Evolutionary conservation across 2,329 filamentous ascomycete species (phyloP).

Genomic region (Pseudogymnoascus sp.): DNA sequence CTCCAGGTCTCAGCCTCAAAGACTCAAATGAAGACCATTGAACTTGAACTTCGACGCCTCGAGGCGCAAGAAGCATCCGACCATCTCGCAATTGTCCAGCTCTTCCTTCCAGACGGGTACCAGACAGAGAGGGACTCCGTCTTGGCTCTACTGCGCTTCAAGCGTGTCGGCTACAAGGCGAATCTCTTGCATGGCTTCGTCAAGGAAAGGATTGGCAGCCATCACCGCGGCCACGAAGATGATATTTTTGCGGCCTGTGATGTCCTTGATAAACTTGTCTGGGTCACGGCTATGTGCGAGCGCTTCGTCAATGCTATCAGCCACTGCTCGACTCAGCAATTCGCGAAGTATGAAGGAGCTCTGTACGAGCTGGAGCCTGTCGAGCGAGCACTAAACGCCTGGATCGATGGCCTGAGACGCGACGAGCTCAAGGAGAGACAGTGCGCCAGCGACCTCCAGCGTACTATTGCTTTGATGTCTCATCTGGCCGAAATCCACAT

Average conservation of each 20-base stretch:
- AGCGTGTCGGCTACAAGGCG: constrained; percentile 81
- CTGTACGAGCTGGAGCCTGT: constrained; percentile 85
- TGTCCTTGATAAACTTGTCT: constrained; percentile 75
- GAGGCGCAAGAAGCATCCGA: constrained; percentile 84
- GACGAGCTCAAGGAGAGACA: constrained; percentile 82
- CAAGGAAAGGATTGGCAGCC: constrained; percentile 65
- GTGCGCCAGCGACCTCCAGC: constrained; percentile 71
- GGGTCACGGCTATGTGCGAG: constrained; percentile 75
- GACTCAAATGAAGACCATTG: constrained; percentile 88
- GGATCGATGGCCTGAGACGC: constrained; percentile 74
- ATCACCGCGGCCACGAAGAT: constrained; percentile 62
- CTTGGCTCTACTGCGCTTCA: constrained; percentile 81
- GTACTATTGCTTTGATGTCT: constrained; percentile 77
- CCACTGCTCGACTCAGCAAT: constrained; percentile 69
- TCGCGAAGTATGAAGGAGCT: constrained; percentile 69
- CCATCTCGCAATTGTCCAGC: constrained; percentile 78
- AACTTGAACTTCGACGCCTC: constrained; percentile 76
- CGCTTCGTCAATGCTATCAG: constrained; percentile 76
- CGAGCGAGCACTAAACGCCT: constrained; percentile 78
- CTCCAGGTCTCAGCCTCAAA: constrained; percentile 84
- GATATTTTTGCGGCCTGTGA: constrained; percentile 74
- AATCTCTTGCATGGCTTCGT: constrained; percentile 69
- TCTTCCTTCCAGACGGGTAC: constrained; percentile 82
- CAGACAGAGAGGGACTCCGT: constrained; percentile 76
- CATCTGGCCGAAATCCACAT: constrained; percentile 80